Percentiles rank a stretch among this genome's conserved stretches.
Conservation (phyloP, 352 stramenopile genomes). For the Phytophthora pluvialis region DNA sequence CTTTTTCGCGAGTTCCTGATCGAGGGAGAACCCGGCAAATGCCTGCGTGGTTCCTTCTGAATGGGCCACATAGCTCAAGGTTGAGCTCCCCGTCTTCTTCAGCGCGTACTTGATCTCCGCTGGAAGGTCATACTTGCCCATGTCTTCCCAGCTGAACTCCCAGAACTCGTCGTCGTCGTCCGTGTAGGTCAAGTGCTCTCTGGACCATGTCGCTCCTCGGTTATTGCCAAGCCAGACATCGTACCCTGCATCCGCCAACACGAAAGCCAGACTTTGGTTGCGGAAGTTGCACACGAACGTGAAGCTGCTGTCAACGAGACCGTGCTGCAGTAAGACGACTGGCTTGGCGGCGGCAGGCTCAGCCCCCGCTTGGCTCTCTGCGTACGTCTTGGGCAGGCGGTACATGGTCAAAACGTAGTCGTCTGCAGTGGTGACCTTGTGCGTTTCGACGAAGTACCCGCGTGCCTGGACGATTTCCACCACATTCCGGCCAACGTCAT, state of each 20-base stretch:
- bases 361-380: constrained; percentile 35
- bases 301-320: constrained; percentile 57
- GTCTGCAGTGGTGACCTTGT: constrained; percentile 54
- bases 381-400: constrained; percentile 50
- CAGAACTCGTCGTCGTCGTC: constrained; percentile 49
- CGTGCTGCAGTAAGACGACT: constrained; percentile 55
- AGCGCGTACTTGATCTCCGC: constrained; percentile 54
- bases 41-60: constrained; percentile 59
- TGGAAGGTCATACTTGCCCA: constrained; percentile 59
- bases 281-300: constrained; percentile 59
- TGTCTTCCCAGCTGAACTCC: constrained; percentile 65
- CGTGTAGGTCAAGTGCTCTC: constrained; percentile 48
- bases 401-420: constrained; percentile 67
- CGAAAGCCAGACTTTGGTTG: constrained; percentile 57
- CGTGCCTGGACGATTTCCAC: constrained; percentile 40
- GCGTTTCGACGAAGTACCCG: constrained; percentile 52
- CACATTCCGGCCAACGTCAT: constrained; percentile 33
- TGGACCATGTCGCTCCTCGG: constrained; percentile 63
- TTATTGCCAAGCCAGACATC: constrained; percentile 69
- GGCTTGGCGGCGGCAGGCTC: constrained; percentile 40
- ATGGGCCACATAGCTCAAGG: constrained; percentile 53
- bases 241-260: constrained; percentile 57
- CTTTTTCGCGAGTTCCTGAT: constrained; percentile 53
- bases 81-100: constrained; percentile 32
- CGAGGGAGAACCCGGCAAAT: constrained; percentile 53